Evolutionary conservation across 306 rosid genomes (phyloP).

Genomic region (Lathyrus oleraceus): DNA sequence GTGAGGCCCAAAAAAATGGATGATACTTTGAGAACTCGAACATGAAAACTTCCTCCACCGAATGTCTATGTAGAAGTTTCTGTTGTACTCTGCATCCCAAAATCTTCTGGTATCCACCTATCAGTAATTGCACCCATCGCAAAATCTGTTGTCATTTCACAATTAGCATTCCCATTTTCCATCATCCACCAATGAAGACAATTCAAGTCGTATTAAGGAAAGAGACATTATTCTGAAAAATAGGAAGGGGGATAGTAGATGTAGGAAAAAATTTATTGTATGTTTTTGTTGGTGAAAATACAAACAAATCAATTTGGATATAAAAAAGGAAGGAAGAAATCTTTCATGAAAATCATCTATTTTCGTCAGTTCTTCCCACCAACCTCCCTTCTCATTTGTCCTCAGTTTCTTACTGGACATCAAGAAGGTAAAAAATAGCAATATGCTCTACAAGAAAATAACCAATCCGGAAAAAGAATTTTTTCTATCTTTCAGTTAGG

Average conservation of each 20-base stretch:
- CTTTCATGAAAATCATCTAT: slow-evolving; percentile 31
- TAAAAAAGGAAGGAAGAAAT: slow-evolving; percentile 16
- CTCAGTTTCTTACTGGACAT: slow-evolving; percentile 28
- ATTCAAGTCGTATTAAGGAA: slow-evolving; percentile 7
- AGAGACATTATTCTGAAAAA: neutral
- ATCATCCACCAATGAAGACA: neutral
- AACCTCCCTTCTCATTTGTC: slow-evolving; percentile 6
- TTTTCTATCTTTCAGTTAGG: slow-evolving; percentile 40
- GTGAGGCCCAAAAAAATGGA: neutral
- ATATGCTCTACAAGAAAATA: slow-evolving; percentile 37
- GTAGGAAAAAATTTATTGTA: neutral
- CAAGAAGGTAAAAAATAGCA: slow-evolving; percentile 20
- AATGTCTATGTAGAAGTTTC: neutral
- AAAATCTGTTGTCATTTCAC: neutral
- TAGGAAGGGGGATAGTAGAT: neutral
- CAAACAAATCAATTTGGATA: slow-evolving; percentile 16
- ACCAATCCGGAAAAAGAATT: slow-evolving; percentile 12
- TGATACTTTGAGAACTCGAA: neutral
- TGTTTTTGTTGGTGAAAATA: slow-evolving; percentile 28
- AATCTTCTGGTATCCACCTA: neutral
- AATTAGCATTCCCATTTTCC: slow-evolving; percentile 17
- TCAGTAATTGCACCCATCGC: neutral
- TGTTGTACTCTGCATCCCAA: neutral
- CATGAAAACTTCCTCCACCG: slow-evolving; percentile 1
- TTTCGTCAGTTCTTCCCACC: slow-evolving; percentile 26